phyloP scores from a whole-genome alignment of 768 basidiomycete species.

The Boletus pseudopeckii region DNA sequence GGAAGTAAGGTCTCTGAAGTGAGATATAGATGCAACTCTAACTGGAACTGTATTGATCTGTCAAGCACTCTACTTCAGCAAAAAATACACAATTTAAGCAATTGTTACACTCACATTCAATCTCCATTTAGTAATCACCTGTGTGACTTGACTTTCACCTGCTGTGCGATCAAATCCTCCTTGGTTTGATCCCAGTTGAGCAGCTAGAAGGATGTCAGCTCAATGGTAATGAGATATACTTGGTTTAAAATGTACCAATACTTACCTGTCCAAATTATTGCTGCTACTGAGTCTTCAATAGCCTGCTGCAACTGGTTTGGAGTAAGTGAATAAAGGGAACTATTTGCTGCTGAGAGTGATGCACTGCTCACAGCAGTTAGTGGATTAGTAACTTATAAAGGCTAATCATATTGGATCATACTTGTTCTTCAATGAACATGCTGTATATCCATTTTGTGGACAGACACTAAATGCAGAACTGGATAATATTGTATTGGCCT shows the following conservation, averaged over 20 bases:
- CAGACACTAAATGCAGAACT: not conserved
- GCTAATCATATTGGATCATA: not conserved
- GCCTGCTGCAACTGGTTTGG: not conserved
- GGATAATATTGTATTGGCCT: not conserved
- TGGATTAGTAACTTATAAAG: not conserved
- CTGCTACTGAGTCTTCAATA: slow-evolving; percentile 2
- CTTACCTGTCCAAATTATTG: slow-evolving; percentile 11
- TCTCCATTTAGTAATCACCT: slow-evolving; percentile 7
- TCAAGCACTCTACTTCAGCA: not conserved
- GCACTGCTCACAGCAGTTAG: not conserved
- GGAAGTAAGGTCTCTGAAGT: not conserved
- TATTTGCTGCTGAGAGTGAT: not conserved
- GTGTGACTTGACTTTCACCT: slow-evolving; percentile 4
- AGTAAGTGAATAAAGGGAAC: not conserved
- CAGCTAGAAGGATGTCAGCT: not conserved
- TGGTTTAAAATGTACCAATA: not conserved
- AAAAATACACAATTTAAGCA: not conserved
- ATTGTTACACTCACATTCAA: slow-evolving; percentile 7
- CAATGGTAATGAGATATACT: not conserved
- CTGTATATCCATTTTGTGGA: not conserved
- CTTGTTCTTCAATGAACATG: not conserved
- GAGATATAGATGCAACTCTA: not conserved
- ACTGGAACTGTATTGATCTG: slow-evolving; percentile 18
- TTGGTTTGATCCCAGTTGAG: not conserved
- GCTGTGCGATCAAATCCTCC: slow-evolving; percentile 6